Evolutionary conservation across 768 basidiomycete genomes (phyloP).

Genomic region (Amyloporia xantha): DNA sequence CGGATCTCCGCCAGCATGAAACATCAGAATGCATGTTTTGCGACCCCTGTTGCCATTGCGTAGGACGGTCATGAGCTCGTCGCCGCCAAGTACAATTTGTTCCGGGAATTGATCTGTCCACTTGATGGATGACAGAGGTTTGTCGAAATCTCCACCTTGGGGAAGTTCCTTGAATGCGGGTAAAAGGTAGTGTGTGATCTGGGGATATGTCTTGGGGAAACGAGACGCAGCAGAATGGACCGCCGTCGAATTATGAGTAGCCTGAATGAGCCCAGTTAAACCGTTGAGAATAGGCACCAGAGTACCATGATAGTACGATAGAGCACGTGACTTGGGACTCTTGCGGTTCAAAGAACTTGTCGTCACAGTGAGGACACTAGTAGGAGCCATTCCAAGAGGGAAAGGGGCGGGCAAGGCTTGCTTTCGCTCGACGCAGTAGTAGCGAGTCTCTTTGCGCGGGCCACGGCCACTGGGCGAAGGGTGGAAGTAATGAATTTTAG

Average conservation of each 20-base stretch:
- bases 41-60: neutral
- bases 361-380: neutral
- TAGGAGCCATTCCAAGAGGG: neutral
- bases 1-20: neutral
- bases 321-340: neutral
- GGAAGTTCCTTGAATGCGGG: neutral
- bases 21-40: neutral
- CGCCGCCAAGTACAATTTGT: neutral
- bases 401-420: neutral
- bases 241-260: neutral
- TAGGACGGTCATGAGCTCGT: neutral
- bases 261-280: neutral
- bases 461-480: neutral
- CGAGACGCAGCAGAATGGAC: neutral
- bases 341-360: neutral
- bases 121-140: neutral
- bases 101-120: neutral
- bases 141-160: neutral
- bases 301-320: neutral
- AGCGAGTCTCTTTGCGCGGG: neutral
- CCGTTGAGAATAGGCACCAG: neutral
- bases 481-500: neutral
- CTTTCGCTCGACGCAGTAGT: neutral
- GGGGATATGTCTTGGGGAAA: neutral
- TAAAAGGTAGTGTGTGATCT: neutral